Evolutionary conservation across 768 basidiomycete genomes (phyloP), one percentile per base, ranked within the genome.

Genomic region (Heimioporus sp.): DNA sequence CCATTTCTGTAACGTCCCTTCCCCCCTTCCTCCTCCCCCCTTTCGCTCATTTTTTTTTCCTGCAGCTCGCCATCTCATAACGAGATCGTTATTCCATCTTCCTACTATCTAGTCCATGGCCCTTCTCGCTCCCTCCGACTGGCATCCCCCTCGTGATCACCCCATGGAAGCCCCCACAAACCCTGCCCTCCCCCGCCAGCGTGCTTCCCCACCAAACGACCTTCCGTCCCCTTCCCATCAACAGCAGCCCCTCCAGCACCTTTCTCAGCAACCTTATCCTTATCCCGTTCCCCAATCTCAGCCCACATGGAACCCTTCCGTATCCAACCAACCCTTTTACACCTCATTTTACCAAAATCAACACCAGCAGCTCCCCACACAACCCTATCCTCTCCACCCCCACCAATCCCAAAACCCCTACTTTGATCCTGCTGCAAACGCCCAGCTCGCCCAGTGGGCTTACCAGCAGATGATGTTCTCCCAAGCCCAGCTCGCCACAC

Each of bases 391-490:
- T 37, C 59, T 74, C 17, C 76, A 76, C 43, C 68, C 55, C 1
- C 56, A 58, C 43, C 78, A 74, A 42, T 66, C 71, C 15, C 85
- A 80, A 59, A 68, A 74, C 57, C 78, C 79, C n/a, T 90, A 81
- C 66, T 90, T 84, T 62, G 87, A 91, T 69, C 87, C 86, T 13
- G 70, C 80, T 11, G 83, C 86, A 57, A 86, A 86, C 47, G 87
- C 86, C 57, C 81, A 90, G 50, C 82, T 84, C 51, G 85, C 88
- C 4, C 87, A 89, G 67, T 92, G 90, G 90, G 87, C 90, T 35
- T 92, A 92, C 72, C 90, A 91, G 70, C 90, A 92, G 63, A 91
- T 92, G 90, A 84, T 92, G 83, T 87, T 82, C 83, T 84, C 76
- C n/a, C 74, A 80, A 58, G 65, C 65, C 10, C 65, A 66, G 56